Evolutionary conservation across 2,329 filamentous ascomycete species (phyloP).

Genomic region (Metarhizium album): DNA sequence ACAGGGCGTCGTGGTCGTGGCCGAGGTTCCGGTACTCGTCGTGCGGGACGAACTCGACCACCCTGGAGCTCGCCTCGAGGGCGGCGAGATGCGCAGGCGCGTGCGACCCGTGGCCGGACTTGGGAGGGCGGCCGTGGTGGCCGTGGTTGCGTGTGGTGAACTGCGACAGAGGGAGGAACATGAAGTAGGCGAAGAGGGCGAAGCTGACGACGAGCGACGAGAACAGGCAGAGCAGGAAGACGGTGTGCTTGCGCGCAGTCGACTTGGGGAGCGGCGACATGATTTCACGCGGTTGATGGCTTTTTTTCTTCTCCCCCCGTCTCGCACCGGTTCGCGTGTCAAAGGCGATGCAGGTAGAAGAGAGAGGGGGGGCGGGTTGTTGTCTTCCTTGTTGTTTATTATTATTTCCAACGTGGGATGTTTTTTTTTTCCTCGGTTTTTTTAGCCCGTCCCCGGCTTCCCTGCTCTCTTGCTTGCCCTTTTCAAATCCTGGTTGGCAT

Average conservation of each 20-base stretch:
- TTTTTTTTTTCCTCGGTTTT: too few relatives aligned
- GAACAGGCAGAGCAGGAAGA: conserved; percentile 5
- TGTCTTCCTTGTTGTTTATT: too few relatives aligned
- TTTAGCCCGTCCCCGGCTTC: too few relatives aligned
- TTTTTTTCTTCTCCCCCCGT: too few relatives aligned
- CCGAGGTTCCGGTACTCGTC: neutral
- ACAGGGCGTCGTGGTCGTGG: conserved; percentile 1
- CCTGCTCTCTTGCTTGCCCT: too few relatives aligned
- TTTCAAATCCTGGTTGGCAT: too few relatives aligned
- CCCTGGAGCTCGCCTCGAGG: neutral
- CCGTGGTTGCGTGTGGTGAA: neutral
- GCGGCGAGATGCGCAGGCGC: neutral
- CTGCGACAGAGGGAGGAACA: conserved; percentile 6
- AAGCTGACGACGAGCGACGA: conserved; percentile 2
- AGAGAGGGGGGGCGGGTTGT: too few relatives aligned
- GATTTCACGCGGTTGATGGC: too few relatives aligned
- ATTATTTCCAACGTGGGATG: too few relatives aligned
- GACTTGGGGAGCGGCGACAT: conserved; percentile 6
- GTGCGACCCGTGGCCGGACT: neutral
- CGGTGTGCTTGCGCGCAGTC: conserved; percentile 1
- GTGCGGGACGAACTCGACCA: neutral
- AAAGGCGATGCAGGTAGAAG: too few relatives aligned
- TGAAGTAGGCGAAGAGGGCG: conserved; percentile 6
- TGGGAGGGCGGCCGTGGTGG: too few relatives aligned
- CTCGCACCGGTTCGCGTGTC: too few relatives aligned